Percentiles rank a stretch among this genome's conserved stretches.
Conservation (phyloP, 257 asterid genomes). For the Solanum pinnatisectum region DNA sequence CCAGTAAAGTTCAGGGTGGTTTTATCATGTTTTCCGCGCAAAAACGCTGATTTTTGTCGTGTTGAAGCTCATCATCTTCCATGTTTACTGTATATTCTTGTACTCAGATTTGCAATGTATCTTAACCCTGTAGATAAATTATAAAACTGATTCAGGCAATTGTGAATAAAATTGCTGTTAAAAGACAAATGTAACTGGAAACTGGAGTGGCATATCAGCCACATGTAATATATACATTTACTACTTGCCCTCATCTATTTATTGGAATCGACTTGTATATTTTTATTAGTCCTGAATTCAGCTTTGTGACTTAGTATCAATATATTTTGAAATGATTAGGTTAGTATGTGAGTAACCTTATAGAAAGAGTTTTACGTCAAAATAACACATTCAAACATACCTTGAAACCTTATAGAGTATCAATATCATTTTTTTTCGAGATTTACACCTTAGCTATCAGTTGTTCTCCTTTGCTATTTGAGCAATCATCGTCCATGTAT, state of each 20-base stretch:
- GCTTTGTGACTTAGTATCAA: neutral
- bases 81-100: neutral
- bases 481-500: too few species aligned
- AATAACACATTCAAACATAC: neutral
- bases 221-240: neutral
- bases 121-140: neutral
- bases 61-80: neutral
- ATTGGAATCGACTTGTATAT: neutral
- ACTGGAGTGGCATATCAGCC: neutral
- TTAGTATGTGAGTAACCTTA: too few species aligned
- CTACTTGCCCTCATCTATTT: neutral
- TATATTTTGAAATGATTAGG: too few species aligned
- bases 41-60: slow-evolving; percentile 38
- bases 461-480: neutral
- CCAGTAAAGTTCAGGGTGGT: slow-evolving; percentile 52
- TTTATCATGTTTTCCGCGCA: slow-evolving; percentile 87
- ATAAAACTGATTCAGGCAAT: neutral
- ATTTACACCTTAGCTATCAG: too few species aligned
- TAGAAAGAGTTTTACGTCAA: too few species aligned
- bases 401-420: too few species aligned
- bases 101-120: neutral
- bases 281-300: neutral
- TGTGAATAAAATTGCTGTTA: neutral
- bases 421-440: neutral
- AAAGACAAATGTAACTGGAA: neutral